phyloP scores from a whole-genome alignment of 2,329 filamentous ascomycete species.

The Monosporascus sp. region DNA sequence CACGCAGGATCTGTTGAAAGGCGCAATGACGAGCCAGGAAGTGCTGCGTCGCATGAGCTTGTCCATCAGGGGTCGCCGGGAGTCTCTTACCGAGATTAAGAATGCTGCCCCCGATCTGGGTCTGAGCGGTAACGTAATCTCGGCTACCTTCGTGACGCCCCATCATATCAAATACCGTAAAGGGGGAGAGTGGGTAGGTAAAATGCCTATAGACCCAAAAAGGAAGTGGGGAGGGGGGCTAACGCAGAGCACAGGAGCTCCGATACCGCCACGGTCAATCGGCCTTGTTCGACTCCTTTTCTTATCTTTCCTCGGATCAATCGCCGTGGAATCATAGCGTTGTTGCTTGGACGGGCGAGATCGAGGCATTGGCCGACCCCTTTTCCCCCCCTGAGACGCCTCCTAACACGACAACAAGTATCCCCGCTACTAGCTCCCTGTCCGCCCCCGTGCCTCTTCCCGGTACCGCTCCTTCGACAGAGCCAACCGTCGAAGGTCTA shows the following conservation, averaged over 20 bases:
- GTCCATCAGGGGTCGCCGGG: constrained; percentile 36
- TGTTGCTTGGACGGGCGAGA: constrained; percentile 92
- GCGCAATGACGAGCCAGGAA: constrained; percentile 33
- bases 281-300: constrained; percentile 86
- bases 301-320: constrained; percentile 76
- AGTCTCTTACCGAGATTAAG: constrained; percentile 51
- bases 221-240: constrained; percentile 1
- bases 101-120: constrained; percentile 51
- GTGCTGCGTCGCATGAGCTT: constrained; percentile 40
- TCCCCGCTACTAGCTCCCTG: constrained; percentile 62
- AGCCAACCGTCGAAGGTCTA: constrained; percentile 61
- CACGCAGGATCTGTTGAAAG: constrained; percentile 16
- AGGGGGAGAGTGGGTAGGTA: constrained; percentile 57
- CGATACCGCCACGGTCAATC: constrained; percentile 79
- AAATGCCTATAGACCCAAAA: background rate
- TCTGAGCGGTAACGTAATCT: constrained; percentile 62
- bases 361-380: constrained; percentile 47
- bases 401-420: constrained; percentile 43
- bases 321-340: constrained; percentile 88
- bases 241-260: constrained; percentile 53
- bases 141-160: constrained; percentile 59
- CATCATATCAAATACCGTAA: constrained; percentile 54
- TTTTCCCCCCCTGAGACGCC: constrained; percentile 43
- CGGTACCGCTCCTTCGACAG: constrained; percentile 49
- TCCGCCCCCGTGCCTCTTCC: constrained; percentile 77